Percentiles rank a stretch among this genome's conserved stretches.
Conservation (phyloP, 2,329 filamentous ascomycete genomes). For the Phoma sp. region DNA sequence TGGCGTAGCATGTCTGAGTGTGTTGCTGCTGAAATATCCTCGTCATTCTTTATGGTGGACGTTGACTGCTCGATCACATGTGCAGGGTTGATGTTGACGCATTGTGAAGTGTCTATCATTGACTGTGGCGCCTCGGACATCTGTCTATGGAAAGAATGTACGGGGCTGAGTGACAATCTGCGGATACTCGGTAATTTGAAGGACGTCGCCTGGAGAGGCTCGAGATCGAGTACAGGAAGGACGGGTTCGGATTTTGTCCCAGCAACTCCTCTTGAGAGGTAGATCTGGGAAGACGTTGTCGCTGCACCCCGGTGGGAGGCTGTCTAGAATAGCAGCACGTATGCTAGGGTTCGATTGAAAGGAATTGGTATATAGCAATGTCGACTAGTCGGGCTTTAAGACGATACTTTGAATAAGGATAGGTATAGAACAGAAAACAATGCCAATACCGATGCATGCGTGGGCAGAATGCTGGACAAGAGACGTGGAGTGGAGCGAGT, state of each 20-base stretch:
- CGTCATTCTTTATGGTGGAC: not conserved
- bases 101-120: not conserved
- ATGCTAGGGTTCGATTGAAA: not conserved
- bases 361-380: not conserved
- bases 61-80: not conserved
- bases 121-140: constrained; percentile 19
- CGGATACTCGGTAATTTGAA: constrained; percentile 26
- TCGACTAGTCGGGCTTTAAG: not conserved
- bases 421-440: not conserved
- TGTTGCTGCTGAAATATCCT: constrained; percentile 11
- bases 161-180: constrained; percentile 22
- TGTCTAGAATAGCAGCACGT: not conserved
- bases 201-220: constrained; percentile 22
- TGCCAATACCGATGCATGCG: not conserved
- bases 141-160: not conserved
- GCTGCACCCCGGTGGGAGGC: constrained; percentile 35
- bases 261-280: constrained; percentile 56
- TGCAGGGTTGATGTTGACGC: not conserved
- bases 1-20: constrained; percentile 35
- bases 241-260: constrained; percentile 40
- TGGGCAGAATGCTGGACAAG: not conserved
- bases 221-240: constrained; percentile 26
- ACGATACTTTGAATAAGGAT: not conserved
- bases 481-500: not conserved
- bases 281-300: constrained; percentile 58